Evolutionary conservation across 306 rosid genomes (phyloP), one percentile per base, ranked within the genome.

Genomic region (Albizia julibrissin): DNA sequence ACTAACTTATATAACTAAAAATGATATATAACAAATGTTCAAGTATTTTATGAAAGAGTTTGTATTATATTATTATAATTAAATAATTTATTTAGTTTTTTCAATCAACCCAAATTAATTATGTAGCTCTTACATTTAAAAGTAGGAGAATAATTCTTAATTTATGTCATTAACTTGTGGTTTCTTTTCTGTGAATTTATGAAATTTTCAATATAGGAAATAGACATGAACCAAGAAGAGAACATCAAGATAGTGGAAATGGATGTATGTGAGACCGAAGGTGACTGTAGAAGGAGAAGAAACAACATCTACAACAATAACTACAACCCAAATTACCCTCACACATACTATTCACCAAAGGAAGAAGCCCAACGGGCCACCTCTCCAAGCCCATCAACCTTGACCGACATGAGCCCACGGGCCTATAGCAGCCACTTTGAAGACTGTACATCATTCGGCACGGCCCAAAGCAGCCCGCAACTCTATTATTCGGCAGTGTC

Each of bases 181-280:
- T 37, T 37, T 37, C 8, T 37, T 37, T 37, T 34, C 0, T 34
- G 6, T 34, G 6, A 34, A 34, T 34, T n/a, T 49, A 16, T 56
- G 26, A 58, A n/a, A 58, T 58, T 22, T 58, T 58, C 15, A 58
- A 22, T 22, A 19, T 75, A 92, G 99, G 98, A 91, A 70, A 85
- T 83, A 40, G 97, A 92, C 3, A 86, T 85, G 87, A 82, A 83
- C 79, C 66, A 85, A 73, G 97, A 91, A 81, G 98, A 93, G 80
- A 92, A 95, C 83, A 87, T 93, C 86, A 95, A 95, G 91, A 93
- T 90, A 37, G 97, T 95, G 64, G 98, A 95, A 87, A 93, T 95
- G 98, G 99, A 93, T 74, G 80, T 87, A 29, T 88, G 93, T 52
- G 94, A 81, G 56, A 33, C 93, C 56, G 88, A 87, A 62, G 82